phyloP scores from a whole-genome alignment of 2,329 filamentous ascomycete species.

The Exophiala dermatitidis region DNA sequence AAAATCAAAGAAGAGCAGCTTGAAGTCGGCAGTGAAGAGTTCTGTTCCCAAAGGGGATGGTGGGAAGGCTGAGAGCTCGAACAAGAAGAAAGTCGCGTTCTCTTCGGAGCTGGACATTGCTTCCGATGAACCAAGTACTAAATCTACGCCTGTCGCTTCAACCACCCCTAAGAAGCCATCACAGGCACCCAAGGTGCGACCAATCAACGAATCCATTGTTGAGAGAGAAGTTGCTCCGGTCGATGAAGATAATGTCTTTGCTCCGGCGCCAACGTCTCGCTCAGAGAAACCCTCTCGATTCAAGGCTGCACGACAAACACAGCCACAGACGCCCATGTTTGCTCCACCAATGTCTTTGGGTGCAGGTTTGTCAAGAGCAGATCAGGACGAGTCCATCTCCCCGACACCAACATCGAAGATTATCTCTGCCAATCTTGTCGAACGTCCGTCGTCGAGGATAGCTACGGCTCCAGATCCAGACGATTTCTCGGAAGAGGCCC shows the following conservation, averaged over 20 bases:
- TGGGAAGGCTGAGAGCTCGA: constrained; percentile 29
- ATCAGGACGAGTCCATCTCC: background rate
- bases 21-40: constrained; percentile 11
- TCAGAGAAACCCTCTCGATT: constrained; percentile 23
- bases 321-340: constrained; percentile 31
- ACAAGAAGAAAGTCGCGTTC: constrained; percentile 73
- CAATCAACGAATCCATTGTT: constrained; percentile 39
- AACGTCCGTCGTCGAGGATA: constrained; percentile 37
- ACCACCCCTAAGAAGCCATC: background rate
- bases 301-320: constrained; percentile 20
- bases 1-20: constrained; percentile 14
- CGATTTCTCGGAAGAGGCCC: constrained; percentile 63
- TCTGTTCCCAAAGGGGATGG: background rate
- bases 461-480: constrained; percentile 47
- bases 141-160: constrained; percentile 13
- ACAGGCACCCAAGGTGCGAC: constrained; percentile 2
- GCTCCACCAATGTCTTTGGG: constrained; percentile 25
- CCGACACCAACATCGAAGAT: constrained; percentile 39
- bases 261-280: constrained; percentile 25
- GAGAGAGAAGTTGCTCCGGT: constrained; percentile 32
- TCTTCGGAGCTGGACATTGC: constrained; percentile 67
- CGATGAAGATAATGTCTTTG: constrained; percentile 21
- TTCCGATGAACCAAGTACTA: constrained; percentile 21
- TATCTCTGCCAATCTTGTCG: constrained; percentile 55
- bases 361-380: constrained; percentile 3